Evolutionary conservation across 2,329 filamentous ascomycete species (phyloP).

Genomic region (Fusarium scirpi): DNA sequence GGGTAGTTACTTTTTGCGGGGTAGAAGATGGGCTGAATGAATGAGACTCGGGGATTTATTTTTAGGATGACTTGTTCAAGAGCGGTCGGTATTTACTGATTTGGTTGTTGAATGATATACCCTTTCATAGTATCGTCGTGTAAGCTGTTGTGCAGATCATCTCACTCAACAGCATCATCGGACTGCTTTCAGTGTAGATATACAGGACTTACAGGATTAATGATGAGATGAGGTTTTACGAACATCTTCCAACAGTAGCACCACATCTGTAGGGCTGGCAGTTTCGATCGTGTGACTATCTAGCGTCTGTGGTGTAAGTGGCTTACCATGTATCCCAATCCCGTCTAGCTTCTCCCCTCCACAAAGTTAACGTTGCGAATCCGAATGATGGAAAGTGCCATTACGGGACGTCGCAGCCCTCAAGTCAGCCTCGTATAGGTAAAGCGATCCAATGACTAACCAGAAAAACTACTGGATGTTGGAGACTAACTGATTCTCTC

Average conservation of each 20-base stretch:
- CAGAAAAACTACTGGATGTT: neutral
- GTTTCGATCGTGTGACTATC: conserved; percentile 32
- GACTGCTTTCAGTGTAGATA: neutral
- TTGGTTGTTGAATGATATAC: neutral
- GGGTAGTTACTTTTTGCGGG: conserved; percentile 26
- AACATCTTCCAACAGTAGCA: neutral
- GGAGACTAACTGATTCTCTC: neutral
- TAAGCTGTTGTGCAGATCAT: neutral
- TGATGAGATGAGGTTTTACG: neutral
- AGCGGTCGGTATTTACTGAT: neutral
- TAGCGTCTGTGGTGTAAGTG: conserved; percentile 24
- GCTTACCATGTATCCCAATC: conserved; percentile 5
- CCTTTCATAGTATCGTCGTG: neutral
- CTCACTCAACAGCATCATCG: neutral
- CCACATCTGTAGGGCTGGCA: conserved; percentile 28
- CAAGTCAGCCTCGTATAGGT: conserved; percentile 24
- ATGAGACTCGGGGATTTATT: conserved; percentile 21
- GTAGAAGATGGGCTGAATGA: conserved; percentile 8
- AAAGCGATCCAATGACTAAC: neutral
- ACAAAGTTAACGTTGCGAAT: conserved; percentile 22
- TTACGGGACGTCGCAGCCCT: neutral
- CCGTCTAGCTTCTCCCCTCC: conserved; percentile 6
- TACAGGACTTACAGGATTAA: accelerated
- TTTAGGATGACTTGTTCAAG: conserved; percentile 10
- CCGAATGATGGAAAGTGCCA: neutral